A percentile compares a stretch with the other conserved stretches of the same genome.
phyloP scores from a whole-genome alignment of 495 filamentous ascomycete species.

The Oleoguttula mirabilis region DNA sequence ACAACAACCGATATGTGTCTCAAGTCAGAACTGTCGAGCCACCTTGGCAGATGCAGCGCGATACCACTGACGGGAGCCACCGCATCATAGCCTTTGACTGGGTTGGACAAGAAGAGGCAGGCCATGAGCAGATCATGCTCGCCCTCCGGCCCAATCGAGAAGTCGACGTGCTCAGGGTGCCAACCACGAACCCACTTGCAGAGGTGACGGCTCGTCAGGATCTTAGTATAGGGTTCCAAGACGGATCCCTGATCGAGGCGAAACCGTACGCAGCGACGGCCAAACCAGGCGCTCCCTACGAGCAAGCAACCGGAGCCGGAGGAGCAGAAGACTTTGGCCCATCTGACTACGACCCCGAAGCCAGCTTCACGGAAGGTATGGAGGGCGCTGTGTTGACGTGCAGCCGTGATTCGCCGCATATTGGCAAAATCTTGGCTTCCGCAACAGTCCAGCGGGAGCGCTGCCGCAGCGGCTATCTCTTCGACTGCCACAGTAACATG shows the following conservation, averaged over 20 bases:
- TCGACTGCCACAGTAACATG: conserved; percentile 58
- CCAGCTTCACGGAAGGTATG: background rate
- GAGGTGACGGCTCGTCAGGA: conserved; percentile 6
- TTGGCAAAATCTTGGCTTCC: background rate
- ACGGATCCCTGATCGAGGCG: conserved; percentile 6
- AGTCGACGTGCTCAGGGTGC: conserved; percentile 7
- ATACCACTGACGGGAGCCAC: background rate
- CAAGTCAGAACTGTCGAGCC: background rate
- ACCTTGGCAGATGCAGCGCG: conserved; percentile 1
- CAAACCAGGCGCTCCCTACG: background rate
- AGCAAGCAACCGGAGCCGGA: background rate
- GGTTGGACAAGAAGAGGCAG: background rate
- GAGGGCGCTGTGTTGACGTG: too few species aligned
- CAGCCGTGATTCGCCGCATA: background rate
- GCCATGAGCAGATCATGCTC: conserved; percentile 1
- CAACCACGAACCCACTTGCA: background rate
- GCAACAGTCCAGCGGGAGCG: conserved; percentile 34
- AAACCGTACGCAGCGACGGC: background rate
- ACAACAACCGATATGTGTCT: conserved; percentile 11
- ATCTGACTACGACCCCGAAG: background rate
- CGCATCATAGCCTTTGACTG: conserved; percentile 20
- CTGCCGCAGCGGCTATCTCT: conserved; percentile 65
- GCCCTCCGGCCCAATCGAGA: conserved; percentile 6
- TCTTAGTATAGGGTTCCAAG: conserved; percentile 3
- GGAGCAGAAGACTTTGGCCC: conserved; percentile 7